These are phyloP conservation scores for Globisporangium splendens DNA, from an alignment of 352 stramenopile genomes.

Conservation along the genomic window DNA sequence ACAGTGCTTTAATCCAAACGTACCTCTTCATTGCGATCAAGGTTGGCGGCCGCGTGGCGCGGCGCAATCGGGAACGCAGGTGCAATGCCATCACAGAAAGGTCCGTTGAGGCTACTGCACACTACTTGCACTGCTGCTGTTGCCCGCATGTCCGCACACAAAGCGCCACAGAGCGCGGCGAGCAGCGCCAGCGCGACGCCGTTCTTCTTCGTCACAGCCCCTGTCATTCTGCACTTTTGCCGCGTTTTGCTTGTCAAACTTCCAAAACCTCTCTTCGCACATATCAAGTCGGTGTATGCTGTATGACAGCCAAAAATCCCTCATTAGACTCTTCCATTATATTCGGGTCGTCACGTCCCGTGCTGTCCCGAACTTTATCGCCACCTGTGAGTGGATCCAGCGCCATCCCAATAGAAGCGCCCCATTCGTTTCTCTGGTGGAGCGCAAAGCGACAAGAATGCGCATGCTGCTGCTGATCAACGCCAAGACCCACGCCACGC, in stretches of 20 bases:
- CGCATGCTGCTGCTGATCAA: slow-evolving; percentile 34
- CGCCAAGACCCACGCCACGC: slow-evolving; percentile 23
- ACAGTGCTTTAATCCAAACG: neutral
- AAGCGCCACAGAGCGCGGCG: neutral
- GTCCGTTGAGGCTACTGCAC: slow-evolving; percentile 73
- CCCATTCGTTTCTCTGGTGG: slow-evolving; percentile 1
- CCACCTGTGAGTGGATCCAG: slow-evolving; percentile 3
- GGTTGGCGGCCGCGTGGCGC: slow-evolving; percentile 32
- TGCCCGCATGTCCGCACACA: neutral
- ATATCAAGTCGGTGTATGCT: neutral
- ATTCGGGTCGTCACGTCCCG: no score
- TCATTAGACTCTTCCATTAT: no score
- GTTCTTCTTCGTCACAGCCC: slow-evolving; percentile 15
- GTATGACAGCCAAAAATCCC: neutral
- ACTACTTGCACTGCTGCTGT: neutral
- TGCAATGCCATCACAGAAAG: slow-evolving; percentile 38
- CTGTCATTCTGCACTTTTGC: slow-evolving; percentile 4
- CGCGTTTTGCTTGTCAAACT: slow-evolving; percentile 9
- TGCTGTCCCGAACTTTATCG: neutral
- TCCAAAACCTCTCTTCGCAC: neutral
- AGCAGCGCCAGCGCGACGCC: slow-evolving; percentile 12
- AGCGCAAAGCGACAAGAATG: slow-evolving; percentile 21
- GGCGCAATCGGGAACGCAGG: slow-evolving; percentile 29
- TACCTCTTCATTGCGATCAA: slow-evolving; percentile 43
- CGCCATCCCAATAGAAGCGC: neutral